phyloP scores from a whole-genome alignment of 2,329 filamentous ascomycete species.

The Aspergillus amoenus region DNA sequence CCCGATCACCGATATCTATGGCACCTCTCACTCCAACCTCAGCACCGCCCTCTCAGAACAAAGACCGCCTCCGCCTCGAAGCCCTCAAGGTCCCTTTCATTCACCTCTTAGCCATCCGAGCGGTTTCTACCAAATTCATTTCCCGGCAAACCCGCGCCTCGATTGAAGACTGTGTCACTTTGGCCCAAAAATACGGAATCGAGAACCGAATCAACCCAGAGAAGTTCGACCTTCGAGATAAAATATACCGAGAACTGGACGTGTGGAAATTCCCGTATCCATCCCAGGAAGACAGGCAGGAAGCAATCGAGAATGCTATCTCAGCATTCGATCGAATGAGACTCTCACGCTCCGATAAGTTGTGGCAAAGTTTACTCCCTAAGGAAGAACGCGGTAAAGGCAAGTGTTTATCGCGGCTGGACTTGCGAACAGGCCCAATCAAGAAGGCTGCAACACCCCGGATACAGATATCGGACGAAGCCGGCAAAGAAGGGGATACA shows the following conservation, averaged over 20 bases:
- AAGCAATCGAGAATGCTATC: slow-evolving; percentile 62
- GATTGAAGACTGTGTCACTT: slow-evolving; percentile 47
- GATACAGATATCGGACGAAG: slow-evolving; percentile 39
- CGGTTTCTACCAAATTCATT: slow-evolving; percentile 50
- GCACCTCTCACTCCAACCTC: slow-evolving; percentile 45
- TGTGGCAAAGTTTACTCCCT: slow-evolving; percentile 63
- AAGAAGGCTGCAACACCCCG: slow-evolving; percentile 39
- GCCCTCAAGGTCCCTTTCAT: slow-evolving; percentile 48
- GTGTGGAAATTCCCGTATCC: slow-evolving; percentile 62
- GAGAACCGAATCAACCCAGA: slow-evolving; percentile 49
- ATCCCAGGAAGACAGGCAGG: slow-evolving; percentile 54
- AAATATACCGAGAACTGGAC: slow-evolving; percentile 61
- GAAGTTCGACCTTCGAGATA: slow-evolving; percentile 58
- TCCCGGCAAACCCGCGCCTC: slow-evolving; percentile 49
- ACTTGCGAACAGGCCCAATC: slow-evolving; percentile 46
- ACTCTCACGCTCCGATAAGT: slow-evolving; percentile 58
- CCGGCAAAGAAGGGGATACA: slow-evolving; percentile 33
- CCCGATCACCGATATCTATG: slow-evolving; percentile 37
- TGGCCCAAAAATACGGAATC: slow-evolving; percentile 55
- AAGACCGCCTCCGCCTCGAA: slow-evolving; percentile 40
- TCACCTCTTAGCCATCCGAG: slow-evolving; percentile 55
- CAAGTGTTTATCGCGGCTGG: slow-evolving; percentile 59
- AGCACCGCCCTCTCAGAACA: slow-evolving; percentile 36
- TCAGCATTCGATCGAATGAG: slow-evolving; percentile 63
- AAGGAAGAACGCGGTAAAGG: slow-evolving; percentile 62